Evolutionary conservation across 2,329 filamentous ascomycete species (phyloP).

Genomic region (Sporothrix brunneoviolacea): DNA sequence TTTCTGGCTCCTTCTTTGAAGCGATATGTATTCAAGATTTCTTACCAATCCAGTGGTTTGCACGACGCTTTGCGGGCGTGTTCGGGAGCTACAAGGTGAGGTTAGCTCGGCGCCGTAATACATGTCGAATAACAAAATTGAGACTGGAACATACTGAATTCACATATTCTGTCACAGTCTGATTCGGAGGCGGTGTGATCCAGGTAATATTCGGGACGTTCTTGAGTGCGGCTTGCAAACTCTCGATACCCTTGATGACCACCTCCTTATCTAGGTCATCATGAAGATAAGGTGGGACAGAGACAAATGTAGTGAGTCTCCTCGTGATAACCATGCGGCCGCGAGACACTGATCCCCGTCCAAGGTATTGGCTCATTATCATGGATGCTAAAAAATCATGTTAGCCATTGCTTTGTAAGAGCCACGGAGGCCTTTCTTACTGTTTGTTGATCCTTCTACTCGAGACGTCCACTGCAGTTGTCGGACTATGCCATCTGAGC

Average conservation of each 20-base stretch:
- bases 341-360: constrained; percentile 54
- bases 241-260: constrained; percentile 59
- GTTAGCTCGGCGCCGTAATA: no score
- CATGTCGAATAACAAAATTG: no score
- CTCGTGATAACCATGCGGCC: constrained; percentile 55
- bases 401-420: no score
- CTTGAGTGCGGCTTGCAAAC: constrained; percentile 47
- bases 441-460: constrained; percentile 24
- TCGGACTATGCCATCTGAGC: constrained; percentile 52
- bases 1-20: constrained; percentile 40
- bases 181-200: constrained; percentile 45
- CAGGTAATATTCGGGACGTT: constrained; percentile 50
- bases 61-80: constrained; percentile 34
- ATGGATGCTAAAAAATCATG: constrained; percentile 32
- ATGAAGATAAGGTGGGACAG: constrained; percentile 53
- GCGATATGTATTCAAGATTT: no score
- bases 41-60: constrained; percentile 52
- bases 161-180: constrained; percentile 50
- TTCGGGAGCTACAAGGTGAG: no score
- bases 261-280: constrained; percentile 52
- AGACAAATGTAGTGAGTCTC: constrained; percentile 51
- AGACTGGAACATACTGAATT: no score
- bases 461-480: constrained; percentile 56
- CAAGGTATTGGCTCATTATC: constrained; percentile 56
- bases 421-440: background rate